A percentile compares a stretch with the other conserved stretches of the same genome.
Evolutionary conservation across 2,329 filamentous ascomycete species (phyloP).

Genomic region (Hymenoscyphus albidus): DNA sequence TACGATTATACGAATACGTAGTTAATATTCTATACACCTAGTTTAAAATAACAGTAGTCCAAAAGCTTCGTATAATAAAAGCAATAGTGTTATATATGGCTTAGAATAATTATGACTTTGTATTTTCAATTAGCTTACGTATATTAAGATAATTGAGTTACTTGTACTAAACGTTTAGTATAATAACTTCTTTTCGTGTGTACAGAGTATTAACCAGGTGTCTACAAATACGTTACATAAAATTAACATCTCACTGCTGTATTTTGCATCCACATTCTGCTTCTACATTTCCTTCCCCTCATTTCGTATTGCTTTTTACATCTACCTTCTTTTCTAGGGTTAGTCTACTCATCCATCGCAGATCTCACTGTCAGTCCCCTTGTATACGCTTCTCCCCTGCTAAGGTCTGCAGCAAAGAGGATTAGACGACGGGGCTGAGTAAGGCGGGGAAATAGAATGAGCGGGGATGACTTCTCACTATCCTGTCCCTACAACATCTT

Average conservation of each 20-base stretch:
- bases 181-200: too few relatives aligned
- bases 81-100: too few relatives aligned
- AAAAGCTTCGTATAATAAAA: too few relatives aligned
- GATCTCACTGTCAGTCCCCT: not conserved
- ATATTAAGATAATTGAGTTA: too few relatives aligned
- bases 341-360: not conserved
- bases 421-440: not conserved
- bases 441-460: not conserved
- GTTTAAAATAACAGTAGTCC: too few relatives aligned
- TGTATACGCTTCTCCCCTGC: too few relatives aligned
- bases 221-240: not conserved
- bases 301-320: not conserved
- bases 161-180: too few relatives aligned
- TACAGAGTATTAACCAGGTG: too few relatives aligned
- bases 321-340: not conserved
- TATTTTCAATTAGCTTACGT: too few relatives aligned
- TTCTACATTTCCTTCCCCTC: not conserved
- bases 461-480: not conserved
- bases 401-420: not conserved
- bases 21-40: too few relatives aligned
- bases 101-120: too few relatives aligned
- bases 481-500: not conserved
- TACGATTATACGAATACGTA: too few relatives aligned
- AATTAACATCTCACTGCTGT: not conserved
- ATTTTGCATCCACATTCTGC: not conserved